Evolutionary conservation across 306 rosid genomes (phyloP), one percentile per base, ranked within the genome.

Genomic region (Sechiopsis laciniata): DNA sequence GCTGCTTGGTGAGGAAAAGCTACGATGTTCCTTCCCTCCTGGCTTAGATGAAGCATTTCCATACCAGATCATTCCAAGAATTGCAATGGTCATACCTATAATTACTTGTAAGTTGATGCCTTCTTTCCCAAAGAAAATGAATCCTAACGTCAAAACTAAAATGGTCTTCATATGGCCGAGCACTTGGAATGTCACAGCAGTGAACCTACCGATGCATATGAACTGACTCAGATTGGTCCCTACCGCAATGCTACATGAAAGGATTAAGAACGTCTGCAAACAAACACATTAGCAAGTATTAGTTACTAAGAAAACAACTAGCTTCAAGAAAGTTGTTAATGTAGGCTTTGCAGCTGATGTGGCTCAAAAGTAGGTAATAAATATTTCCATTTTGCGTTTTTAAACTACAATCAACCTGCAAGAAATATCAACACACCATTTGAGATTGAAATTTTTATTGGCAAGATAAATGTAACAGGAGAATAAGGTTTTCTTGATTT

Each of bases 151-250:
- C 77, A 86, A 78, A 57, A 87, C 93, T 29, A 90, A 86, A 76
- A 86, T 88, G 29, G 93, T 87, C 82, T 90, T 90, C 96, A 90
- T 90, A 66, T 90, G 93, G 17, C 96, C 96, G 3, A 87, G 88
- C 22, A 90, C 96, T 84, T 90, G 96, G 63, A 90, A 90, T 17
- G 96, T 86, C 48, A 90, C 91, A 1, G 92, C 96, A 8, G 91
- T 86, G 58, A 87, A 90, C 77, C 96, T 82, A 60, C 93, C 93
- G 21, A 90, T 87, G 86, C 93, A 90, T 73, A 90, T 90, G 83
- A 90, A 90, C 74, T 90, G 91, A 82, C 96, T 90, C 50, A 90
- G 88, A 82, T 86, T 90, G 70, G 91, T 87, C 67, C 96, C 96
- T 37, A 90, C 88, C 0, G 96, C 96, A 4, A 90, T 90, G 12